Base-by-base conservation (phyloP, 495 filamentous ascomycete species). In the Hypoxylon perforatum region DNA sequence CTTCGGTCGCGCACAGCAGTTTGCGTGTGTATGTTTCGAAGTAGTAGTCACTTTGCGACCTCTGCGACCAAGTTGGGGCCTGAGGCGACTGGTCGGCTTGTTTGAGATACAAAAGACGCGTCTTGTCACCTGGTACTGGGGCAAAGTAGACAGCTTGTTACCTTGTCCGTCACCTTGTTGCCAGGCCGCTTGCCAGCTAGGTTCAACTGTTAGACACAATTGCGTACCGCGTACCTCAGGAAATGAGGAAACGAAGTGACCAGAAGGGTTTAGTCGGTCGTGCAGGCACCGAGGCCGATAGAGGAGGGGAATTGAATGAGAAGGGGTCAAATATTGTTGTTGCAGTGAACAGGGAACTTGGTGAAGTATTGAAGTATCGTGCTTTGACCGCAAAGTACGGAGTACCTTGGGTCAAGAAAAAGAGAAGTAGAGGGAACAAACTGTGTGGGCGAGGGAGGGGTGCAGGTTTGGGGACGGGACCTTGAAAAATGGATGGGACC, bases 401-500 rank as follows among this genome's bases (percentile, higher is more conserved):
- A 64, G 65, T 69, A 69, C 65, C 42, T 69, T 46, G 44, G 21
- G 38, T n/a, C 23, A 36, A 56, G 48, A 59, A 69, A 56, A 45
- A 55, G 56, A 58, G 55, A 69, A 41, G 65, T 69, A 69, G 65
- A 69, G 60, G 65, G 65, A 63, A 63, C 65, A 64, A 69, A 69
- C 54, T 63, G 56, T 63, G 65, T 58, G 60, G 65, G 60, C 55
- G 30, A 50, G 65, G 60, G 60, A 46, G 60, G 65, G 65, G 65
- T 62, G 52, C 53, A 63, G 47, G 44, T 51, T 51, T 45, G 46
- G 30, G 63, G 61, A 67, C 64, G 22, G 53, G 46, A 53, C 18
- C 21, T 11, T 28, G 63, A 33, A 52, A 61, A 57, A 38, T 47
- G 54, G 12, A 54, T 12, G 28, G 38, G 38, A 39, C 36, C 21